Evolutionary conservation across 441 rosid species (phyloP), one percentile per base, ranked within the genome.

Genomic region (Adansonia gregorii): DNA sequence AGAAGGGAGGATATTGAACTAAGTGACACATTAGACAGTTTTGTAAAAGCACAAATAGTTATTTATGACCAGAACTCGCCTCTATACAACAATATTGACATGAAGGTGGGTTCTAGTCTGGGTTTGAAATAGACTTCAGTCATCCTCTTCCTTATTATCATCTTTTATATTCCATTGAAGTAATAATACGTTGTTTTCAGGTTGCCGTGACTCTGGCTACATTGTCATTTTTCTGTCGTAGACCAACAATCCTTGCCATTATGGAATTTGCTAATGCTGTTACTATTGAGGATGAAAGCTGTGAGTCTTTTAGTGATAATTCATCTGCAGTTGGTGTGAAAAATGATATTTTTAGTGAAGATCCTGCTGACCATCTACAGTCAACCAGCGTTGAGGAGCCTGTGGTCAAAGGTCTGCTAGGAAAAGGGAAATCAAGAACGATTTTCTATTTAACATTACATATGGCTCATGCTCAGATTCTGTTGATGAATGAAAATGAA

Each of bases 231-330:
- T 94, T 87, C 89, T 97, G 99, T 77, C 97, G 97, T 67, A 89
- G 99, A 85, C 97, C 93, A 52, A 97, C 99, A 73, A 87, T 97
- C 83, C 87, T 94, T 86, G 99, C 99, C 61, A 86, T 97, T 79
- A 87, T 94, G 94, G 95, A 97, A 72, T 94, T 97, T 87, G 91
- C 88, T 51, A 87, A 87, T 87, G 93, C 98, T 63, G 86, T 94
- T 70, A 90, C 80, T 80, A 81, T 83, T n/a, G 88, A 93, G 74
- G 93, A 90, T 79, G 92, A 87, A 78, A 89, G 84, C 70, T 77
- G 81, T 80, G 93, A 88, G 81, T 85, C 90, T 82, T 85, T 85
- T 79, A 85, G 80, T 76, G 98, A 89, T 78, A 79, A 68, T 87
- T 91, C 94, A 82, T 85, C 87, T 4, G 84, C 87, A 79, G 86